Evolutionary conservation across 2,329 filamentous ascomycete species (phyloP).

Genomic region (Claviceps paspali): DNA sequence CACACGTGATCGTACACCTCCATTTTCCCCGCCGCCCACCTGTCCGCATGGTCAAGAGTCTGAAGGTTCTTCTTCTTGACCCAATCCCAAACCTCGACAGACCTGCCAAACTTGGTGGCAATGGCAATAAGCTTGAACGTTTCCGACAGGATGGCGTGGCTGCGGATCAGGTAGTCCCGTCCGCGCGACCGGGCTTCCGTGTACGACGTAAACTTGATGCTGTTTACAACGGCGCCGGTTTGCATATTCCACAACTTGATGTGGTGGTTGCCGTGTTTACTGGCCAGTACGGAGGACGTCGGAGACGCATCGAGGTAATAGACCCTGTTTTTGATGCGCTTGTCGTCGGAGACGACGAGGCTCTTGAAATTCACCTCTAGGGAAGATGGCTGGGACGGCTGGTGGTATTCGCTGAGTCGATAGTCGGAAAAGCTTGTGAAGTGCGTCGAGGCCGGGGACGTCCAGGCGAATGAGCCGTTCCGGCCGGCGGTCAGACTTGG

Average conservation of each 20-base stretch:
- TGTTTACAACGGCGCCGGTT: constrained; percentile 55
- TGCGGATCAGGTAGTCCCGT: constrained; percentile 27
- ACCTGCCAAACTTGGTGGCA: constrained; percentile 23
- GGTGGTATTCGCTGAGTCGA: not conserved
- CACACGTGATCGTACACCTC: constrained; percentile 20
- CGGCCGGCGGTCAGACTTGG: not conserved
- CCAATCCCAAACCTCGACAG: constrained; percentile 26
- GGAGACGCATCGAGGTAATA: constrained; percentile 22
- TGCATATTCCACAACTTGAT: constrained; percentile 84
- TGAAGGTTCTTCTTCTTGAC: constrained; percentile 23
- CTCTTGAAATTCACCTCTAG: constrained; percentile 10
- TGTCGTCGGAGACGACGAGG: constrained; percentile 12
- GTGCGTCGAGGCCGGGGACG: constrained; percentile 1
- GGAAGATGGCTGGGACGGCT: not conserved
- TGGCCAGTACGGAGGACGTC: constrained; percentile 18
- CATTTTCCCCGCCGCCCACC: constrained; percentile 22
- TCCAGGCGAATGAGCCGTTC: not conserved
- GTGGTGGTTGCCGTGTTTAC: constrained; percentile 43
- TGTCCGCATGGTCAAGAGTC: constrained; percentile 20
- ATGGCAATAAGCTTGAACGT: constrained; percentile 22
- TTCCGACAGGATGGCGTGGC: constrained; percentile 26
- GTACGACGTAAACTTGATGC: constrained; percentile 24
- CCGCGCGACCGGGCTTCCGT: constrained; percentile 22
- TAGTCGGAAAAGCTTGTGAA: not conserved
- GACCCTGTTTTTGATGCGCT: constrained; percentile 17